phyloP scores from a whole-genome alignment of 2,329 filamentous ascomycete genomes.

The Passalora sequoiae region DNA sequence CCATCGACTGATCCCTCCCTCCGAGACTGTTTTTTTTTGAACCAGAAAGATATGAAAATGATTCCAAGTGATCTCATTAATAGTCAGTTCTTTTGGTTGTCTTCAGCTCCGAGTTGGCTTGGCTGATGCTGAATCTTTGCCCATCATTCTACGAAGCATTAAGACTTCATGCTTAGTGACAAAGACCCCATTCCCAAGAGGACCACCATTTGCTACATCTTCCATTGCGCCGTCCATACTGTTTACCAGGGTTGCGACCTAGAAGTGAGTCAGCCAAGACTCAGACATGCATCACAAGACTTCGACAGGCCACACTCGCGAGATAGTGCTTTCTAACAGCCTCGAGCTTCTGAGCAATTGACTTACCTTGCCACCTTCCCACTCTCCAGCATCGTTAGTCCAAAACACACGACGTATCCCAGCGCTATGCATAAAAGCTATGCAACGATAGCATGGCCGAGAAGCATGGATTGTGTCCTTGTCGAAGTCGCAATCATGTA shows the following conservation, averaged over 20 bases:
- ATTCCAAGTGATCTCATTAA: too few species aligned
- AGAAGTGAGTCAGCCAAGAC: too few species aligned
- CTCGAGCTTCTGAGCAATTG: too few species aligned
- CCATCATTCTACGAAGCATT: conserved; percentile 40
- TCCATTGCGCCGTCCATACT: conserved; percentile 36
- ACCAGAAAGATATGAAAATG: too few species aligned
- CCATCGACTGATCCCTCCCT: too few species aligned
- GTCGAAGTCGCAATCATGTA: conserved; percentile 13
- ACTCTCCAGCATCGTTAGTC: conserved; percentile 46
- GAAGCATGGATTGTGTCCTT: conserved; percentile 36
- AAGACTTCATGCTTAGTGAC: conserved; percentile 52
- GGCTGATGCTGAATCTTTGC: too few species aligned
- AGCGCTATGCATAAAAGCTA: conserved; percentile 48
- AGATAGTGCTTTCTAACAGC: too few species aligned
- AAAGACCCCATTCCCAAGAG: conserved; percentile 38
- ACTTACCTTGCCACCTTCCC: conserved; percentile 52
- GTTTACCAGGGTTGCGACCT: conserved; percentile 46
- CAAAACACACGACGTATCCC: conserved; percentile 52
- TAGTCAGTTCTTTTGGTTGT: too few species aligned
- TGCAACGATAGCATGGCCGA: conserved; percentile 50
- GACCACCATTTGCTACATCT: conserved; percentile 20
- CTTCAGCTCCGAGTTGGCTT: too few species aligned
- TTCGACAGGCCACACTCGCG: too few species aligned
- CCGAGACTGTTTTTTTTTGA: too few species aligned
- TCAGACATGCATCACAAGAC: too few species aligned